phyloP scores from a whole-genome alignment of 768 basidiomycete species.

The Leccinum arenicola region DNA sequence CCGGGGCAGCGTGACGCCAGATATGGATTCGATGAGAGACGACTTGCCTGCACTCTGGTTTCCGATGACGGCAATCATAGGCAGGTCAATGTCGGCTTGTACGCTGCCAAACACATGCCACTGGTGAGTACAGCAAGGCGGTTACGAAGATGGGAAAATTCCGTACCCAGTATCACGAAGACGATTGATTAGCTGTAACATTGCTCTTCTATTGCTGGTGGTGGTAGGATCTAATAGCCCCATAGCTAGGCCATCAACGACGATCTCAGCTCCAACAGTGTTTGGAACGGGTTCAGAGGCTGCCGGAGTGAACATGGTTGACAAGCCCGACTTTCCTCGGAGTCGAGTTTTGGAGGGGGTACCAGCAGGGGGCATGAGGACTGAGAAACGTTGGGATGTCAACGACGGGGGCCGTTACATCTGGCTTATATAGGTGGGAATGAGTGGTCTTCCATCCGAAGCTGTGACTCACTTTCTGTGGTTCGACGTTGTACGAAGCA shows the following conservation, averaged over 20 bases:
- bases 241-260: slow-evolving; percentile 29
- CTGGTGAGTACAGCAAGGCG: background rate
- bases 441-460: background rate
- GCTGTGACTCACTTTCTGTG: slow-evolving; percentile 4
- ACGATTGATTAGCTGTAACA: slow-evolving; percentile 60
- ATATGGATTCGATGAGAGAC: slow-evolving; percentile 74
- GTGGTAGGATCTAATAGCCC: slow-evolving; percentile 51
- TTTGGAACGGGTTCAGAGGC: background rate
- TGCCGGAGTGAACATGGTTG: background rate
- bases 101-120: slow-evolving; percentile 40
- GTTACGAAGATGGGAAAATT: background rate
- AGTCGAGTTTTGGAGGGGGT: background rate
- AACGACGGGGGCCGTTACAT: background rate
- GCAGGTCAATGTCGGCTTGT: slow-evolving; percentile 67
- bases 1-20: slow-evolving; percentile 66
- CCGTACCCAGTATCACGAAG: slow-evolving; percentile 60
- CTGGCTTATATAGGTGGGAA: slow-evolving; percentile 13
- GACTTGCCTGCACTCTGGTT: slow-evolving; percentile 76
- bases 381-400: background rate
- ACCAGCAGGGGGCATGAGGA: background rate
- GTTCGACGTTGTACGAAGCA: background rate
- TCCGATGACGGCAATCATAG: slow-evolving; percentile 74
- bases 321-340: background rate
- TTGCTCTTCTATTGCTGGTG: slow-evolving; percentile 40
- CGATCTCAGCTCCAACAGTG: background rate